Base-by-base conservation (phyloP, 805 yeast genomes). In the Candida xyloterini region DNA sequence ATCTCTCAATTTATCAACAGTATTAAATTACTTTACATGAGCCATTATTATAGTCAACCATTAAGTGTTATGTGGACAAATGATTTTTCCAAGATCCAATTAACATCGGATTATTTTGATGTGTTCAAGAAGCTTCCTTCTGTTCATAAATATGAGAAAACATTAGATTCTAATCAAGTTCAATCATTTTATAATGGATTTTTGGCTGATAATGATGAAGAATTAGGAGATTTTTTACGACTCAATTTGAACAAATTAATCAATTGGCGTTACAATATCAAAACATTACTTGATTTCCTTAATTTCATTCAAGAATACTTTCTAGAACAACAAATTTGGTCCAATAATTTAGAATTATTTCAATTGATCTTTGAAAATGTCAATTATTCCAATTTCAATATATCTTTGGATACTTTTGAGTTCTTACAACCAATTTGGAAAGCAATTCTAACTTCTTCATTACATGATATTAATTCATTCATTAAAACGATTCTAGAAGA, bases 21-120 rank as follows among this genome's bases (percentile, higher is more conserved):
- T 34, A 55, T 63, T 55, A 62, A 62, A 24, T 41, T 59, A 15
- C 50, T 59, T 14, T 60, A 59, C 34, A 62, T 63, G 67, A 46
- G 52, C 18, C 66, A 62, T 39, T 63, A 57, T 42, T 62, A 45
- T 32, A 52, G 54, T 32, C 65, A 63, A 40, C 67, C 67, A 4
- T 47, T 62, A 22, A 49, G 59, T 1, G 44, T 62, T 10, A 50
- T 63, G 40, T 61, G 65, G 65, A 52, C 60, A 1, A 52, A 57
- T 28, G 58, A 60, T 32, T 52, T 53, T 26, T 33, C 51, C 14
- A 46, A 46, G 8, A 55, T 59, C 26, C 45, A 46, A 31, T 35
- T 59, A 20, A 50, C 42, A 15, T 27, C 33, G 1, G 48, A 51
- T 5, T 57, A 60, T 31, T 57, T 57, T 26, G 51, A 53, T 21